A percentile compares a stretch with the other conserved stretches of the same genome.
Conservation (phyloP, 2,329 filamentous ascomycete genomes). For the Capronia epimyces region DNA sequence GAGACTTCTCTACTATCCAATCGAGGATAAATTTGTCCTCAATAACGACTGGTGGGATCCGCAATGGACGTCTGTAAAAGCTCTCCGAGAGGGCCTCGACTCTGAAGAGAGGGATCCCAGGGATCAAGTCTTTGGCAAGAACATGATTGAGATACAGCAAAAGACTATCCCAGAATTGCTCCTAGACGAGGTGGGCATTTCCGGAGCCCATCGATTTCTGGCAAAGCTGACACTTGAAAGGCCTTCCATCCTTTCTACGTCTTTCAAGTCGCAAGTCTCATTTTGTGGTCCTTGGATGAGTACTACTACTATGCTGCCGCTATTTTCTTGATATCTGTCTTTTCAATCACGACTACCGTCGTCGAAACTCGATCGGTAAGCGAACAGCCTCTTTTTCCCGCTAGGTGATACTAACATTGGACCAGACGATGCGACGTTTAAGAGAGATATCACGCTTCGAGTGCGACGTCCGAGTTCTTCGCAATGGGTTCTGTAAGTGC, state of each 20-base stretch:
- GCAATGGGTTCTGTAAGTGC: slow-evolving; percentile 81
- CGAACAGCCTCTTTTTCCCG: slow-evolving; percentile 27
- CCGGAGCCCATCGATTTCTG: not conserved
- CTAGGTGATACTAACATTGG: slow-evolving; percentile 4
- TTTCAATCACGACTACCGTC: slow-evolving; percentile 83
- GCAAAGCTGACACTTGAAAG: slow-evolving; percentile 37
- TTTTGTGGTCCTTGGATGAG: slow-evolving; percentile 90
- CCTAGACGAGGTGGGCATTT: slow-evolving; percentile 68
- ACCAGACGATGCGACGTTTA: slow-evolving; percentile 76
- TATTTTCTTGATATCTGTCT: slow-evolving; percentile 90
- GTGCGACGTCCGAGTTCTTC: slow-evolving; percentile 86
- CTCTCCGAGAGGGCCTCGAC: slow-evolving; percentile 73
- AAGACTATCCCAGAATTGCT: slow-evolving; percentile 78
- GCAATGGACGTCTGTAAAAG: slow-evolving; percentile 70
- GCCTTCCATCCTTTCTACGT: slow-evolving; percentile 97
- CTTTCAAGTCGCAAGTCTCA: slow-evolving; percentile 89
- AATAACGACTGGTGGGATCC: slow-evolving; percentile 93
- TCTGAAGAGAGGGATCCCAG: slow-evolving; percentile 80
- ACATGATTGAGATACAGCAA: slow-evolving; percentile 87
- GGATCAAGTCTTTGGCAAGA: slow-evolving; percentile 80
- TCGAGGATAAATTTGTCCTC: slow-evolving; percentile 81
- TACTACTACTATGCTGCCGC: slow-evolving; percentile 97
- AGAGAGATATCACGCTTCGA: slow-evolving; percentile 91
- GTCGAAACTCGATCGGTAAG: slow-evolving; percentile 78
- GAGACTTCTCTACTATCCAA: slow-evolving; percentile 82